Evolutionary conservation across 2,329 filamentous ascomycete species (phyloP).

Genomic region (Ceratocystis papillata): DNA sequence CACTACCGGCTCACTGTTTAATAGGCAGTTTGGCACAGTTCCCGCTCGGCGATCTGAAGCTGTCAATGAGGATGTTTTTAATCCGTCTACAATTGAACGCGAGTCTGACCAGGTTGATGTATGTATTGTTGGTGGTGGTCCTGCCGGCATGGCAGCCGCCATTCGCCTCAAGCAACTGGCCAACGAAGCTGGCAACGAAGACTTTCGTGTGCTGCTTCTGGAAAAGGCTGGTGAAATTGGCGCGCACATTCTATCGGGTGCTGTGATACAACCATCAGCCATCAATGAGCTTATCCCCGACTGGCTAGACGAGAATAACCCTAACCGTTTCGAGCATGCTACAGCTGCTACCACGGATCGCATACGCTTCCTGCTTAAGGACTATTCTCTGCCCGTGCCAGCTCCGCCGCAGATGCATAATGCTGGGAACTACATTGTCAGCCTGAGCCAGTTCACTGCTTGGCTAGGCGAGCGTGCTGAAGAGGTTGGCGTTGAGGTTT

Average conservation of each 20-base stretch:
- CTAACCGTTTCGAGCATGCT: constrained; percentile 72
- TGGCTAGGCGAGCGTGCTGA: constrained; percentile 97
- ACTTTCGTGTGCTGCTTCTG: constrained; percentile 82
- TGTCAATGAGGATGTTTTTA: constrained; percentile 43
- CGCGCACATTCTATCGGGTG: constrained; percentile 89
- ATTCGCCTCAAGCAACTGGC: constrained; percentile 93
- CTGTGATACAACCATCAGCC: constrained; percentile 81
- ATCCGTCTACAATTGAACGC: constrained; percentile 61
- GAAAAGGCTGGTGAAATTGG: constrained; percentile 95
- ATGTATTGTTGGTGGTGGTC: constrained; percentile 92
- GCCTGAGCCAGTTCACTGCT: constrained; percentile 85
- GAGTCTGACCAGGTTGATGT: constrained; percentile 93
- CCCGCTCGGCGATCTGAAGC: constrained; percentile 28
- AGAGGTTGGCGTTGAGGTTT: constrained; percentile 89
- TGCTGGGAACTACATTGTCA: constrained; percentile 94
- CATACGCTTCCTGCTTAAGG: constrained; percentile 91
- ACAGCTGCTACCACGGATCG: constrained; percentile 74
- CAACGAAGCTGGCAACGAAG: constrained; percentile 87
- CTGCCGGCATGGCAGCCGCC: constrained; percentile 81
- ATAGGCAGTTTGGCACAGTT: constrained; percentile 19
- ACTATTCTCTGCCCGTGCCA: constrained; percentile 64
- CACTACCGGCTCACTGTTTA: constrained; percentile 14
- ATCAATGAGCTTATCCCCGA: constrained; percentile 85
- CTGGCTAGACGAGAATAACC: constrained; percentile 84
- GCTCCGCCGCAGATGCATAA: constrained; percentile 97